Conservation (phyloP, 2,329 filamentous ascomycete species). For the Fusarium drepaniforme region DNA sequence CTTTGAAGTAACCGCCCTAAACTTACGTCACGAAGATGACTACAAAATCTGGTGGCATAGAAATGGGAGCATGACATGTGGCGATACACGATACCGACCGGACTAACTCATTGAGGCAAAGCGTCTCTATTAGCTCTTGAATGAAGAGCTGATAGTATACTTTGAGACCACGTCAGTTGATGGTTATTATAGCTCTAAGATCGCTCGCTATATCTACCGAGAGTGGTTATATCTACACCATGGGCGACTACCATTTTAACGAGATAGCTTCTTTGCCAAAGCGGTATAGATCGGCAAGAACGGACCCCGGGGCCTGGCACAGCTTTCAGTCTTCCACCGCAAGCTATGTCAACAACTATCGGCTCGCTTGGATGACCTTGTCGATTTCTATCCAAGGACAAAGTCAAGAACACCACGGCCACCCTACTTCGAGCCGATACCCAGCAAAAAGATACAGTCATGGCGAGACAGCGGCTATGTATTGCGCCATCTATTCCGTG, state of each 20-base stretch:
- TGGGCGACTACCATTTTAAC: constrained; percentile 1
- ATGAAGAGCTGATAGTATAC: constrained; percentile 16
- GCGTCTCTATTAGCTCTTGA: constrained; percentile 4
- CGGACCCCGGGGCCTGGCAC: neutral
- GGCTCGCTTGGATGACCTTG: neutral
- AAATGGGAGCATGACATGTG: constrained; percentile 4
- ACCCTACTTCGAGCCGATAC: neutral
- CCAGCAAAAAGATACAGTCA: neutral
- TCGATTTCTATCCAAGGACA: constrained; percentile 1
- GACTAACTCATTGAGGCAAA: neutral
- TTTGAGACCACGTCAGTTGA: neutral
- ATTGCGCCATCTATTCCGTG: constrained; percentile 4
- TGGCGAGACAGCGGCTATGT: neutral
- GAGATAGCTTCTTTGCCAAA: constrained; percentile 9
- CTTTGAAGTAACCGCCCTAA: neutral
- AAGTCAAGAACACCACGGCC: no score
- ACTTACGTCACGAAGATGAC: neutral
- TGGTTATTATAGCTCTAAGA: neutral
- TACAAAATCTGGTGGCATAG: neutral
- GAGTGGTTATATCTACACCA: constrained; percentile 3
- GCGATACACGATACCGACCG: neutral
- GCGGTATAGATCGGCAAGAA: neutral
- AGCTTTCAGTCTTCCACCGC: neutral
- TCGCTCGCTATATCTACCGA: constrained; percentile 1
- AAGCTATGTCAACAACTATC: neutral